A percentile compares a stretch with the other conserved stretches of the same genome.
phyloP scores from a whole-genome alignment of 2,329 filamentous ascomycete species.

The Phyllosticta paracitricarpa region DNA sequence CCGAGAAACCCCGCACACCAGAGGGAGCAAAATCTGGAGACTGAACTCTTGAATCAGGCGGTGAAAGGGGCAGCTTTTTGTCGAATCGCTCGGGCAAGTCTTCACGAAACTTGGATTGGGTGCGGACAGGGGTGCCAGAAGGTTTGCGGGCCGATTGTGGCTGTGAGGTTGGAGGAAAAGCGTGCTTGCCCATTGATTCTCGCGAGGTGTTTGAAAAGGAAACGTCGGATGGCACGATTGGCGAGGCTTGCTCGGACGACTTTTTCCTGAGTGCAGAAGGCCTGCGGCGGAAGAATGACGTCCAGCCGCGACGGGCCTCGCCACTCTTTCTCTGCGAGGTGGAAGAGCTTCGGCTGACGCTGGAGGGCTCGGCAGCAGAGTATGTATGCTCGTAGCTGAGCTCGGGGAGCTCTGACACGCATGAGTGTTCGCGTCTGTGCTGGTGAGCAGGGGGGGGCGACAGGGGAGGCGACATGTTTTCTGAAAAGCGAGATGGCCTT shows the following conservation, averaged over 20 bases:
- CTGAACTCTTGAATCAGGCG: conserved; percentile 69
- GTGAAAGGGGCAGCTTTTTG: conserved; percentile 59
- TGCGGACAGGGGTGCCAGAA: conserved; percentile 59
- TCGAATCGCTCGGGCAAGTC: conserved; percentile 61
- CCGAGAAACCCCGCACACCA: conserved; percentile 18
- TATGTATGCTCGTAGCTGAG: conserved; percentile 32
- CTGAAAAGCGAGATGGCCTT: background rate
- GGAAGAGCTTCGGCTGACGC: conserved; percentile 25
- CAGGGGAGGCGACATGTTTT: conserved; percentile 11
- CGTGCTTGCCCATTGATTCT: conserved; percentile 64
- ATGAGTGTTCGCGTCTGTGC: conserved; percentile 39
- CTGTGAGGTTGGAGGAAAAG: conserved; percentile 37
- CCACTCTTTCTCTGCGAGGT: conserved; percentile 22
- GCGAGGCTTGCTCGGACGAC: conserved; percentile 37
- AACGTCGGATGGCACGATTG: conserved; percentile 52
- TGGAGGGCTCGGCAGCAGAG: conserved; percentile 22
- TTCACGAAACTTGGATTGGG: conserved; percentile 84
- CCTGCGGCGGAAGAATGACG: conserved; percentile 31
- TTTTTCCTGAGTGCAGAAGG: conserved; percentile 60
- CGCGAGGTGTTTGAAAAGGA: conserved; percentile 80
- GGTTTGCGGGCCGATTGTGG: conserved; percentile 33
- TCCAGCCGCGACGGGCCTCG: conserved; percentile 25
- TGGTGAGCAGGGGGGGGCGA: conserved; percentile 30
- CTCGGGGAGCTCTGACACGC: conserved; percentile 44
- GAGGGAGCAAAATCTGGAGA: conserved; percentile 57